These are phyloP conservation scores for Monilinia fructicola DNA, from an alignment of 2,329 filamentous ascomycete genomes.

Conservation along the genomic window DNA sequence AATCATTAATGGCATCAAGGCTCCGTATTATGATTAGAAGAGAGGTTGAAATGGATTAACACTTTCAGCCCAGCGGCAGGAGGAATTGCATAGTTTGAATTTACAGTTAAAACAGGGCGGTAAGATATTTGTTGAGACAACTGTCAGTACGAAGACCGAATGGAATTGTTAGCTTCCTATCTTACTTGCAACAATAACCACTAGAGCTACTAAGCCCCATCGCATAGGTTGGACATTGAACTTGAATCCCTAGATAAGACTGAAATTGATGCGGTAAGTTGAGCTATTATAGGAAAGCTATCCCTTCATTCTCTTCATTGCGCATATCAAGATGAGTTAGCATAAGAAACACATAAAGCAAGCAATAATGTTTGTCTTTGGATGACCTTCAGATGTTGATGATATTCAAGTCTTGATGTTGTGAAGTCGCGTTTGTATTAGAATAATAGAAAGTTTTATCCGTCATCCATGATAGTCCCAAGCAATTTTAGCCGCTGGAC, in stretches of 20 bases:
- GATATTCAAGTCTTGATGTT: not conserved
- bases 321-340: no score
- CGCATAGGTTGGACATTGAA: not conserved
- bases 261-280: not conserved
- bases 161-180: not conserved
- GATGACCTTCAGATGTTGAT: not conserved
- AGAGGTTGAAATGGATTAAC: not conserved
- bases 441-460: not conserved
- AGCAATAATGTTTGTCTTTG: not conserved
- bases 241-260: not conserved
- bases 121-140: not conserved
- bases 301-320: not conserved
- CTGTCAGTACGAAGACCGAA: not conserved
- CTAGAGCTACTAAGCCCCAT: not conserved
- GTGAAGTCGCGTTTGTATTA: not conserved
- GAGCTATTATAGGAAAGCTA: not conserved
- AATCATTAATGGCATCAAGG: not conserved
- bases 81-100: not conserved
- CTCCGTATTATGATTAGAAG: not conserved
- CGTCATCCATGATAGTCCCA: not conserved
- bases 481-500: not conserved
- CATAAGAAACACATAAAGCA: not conserved
- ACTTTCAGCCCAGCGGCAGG: not conserved
- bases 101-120: not conserved
- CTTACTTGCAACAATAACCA: not conserved